phyloP scores from a whole-genome alignment of 2,329 filamentous ascomycete species.

The Fusarium annulatum region DNA sequence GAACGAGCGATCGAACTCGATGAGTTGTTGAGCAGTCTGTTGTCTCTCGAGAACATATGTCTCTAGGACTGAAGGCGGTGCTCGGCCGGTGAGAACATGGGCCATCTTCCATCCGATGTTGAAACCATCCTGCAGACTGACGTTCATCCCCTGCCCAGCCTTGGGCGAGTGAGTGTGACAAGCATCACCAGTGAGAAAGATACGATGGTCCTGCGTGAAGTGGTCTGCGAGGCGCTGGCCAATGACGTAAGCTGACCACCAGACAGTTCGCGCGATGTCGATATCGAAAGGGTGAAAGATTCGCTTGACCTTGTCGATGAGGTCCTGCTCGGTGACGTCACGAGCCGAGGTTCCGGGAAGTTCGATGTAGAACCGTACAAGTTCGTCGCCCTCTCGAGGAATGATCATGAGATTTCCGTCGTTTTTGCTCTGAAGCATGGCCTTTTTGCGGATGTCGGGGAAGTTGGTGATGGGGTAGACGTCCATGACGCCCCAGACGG shows the following conservation, averaged over 20 bases:
- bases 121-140: slow-evolving; percentile 71
- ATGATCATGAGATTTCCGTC: slow-evolving; percentile 45
- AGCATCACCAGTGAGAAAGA: slow-evolving; percentile 76
- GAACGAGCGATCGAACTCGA: slow-evolving; percentile 56
- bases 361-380: slow-evolving; percentile 42
- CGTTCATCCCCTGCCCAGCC: slow-evolving; percentile 78
- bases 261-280: slow-evolving; percentile 48
- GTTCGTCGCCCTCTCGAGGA: slow-evolving; percentile 40
- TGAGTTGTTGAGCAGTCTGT: slow-evolving; percentile 57
- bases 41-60: slow-evolving; percentile 65
- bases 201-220: slow-evolving; percentile 62
- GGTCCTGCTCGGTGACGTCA: slow-evolving; percentile 41
- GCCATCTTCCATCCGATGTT: slow-evolving; percentile 69
- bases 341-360: slow-evolving; percentile 1
- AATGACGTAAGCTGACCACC: slow-evolving; percentile 63
- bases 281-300: slow-evolving; percentile 66
- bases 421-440: slow-evolving; percentile 41
- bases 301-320: slow-evolving; percentile 54
- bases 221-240: slow-evolving; percentile 62
- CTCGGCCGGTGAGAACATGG: slow-evolving; percentile 50
- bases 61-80: slow-evolving; percentile 45
- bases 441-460: slow-evolving; percentile 45
- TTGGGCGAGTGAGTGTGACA: slow-evolving; percentile 66
- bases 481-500: slow-evolving; percentile 46
- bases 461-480: slow-evolving; percentile 44